Evolutionary conservation across 805 yeast species (phyloP), one percentile per base, ranked within the genome.

Genomic region (Priceomyces fermenticarens): DNA sequence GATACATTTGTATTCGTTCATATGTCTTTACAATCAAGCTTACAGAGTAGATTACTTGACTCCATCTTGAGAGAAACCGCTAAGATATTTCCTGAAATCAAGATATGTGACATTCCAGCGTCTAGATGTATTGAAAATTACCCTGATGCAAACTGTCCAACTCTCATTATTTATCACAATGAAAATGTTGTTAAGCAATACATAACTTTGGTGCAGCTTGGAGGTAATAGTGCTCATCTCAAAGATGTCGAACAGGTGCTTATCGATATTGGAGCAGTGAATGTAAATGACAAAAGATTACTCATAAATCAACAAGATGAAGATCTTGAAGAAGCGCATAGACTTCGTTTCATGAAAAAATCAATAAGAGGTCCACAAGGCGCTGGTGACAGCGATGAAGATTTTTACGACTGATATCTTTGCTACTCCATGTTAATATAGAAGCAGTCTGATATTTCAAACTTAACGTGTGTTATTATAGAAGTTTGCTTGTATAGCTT

Each of bases 61-160:
- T 74, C 80, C 2, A 55, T 88, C n/a, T 71, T 85, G 49, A 54
- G 57, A 9, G 63, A 72, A 11, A 58, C 80, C 11, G 93, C 98
- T 0, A 56, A 64, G 2, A 83, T 79, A 53, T 91, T 79, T 58
- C 77, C 79, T 15, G 96, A 93, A 55, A 64, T 91, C 51, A 93
- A 93, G 62, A 86, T 93, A 57, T 91, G 88, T 32, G 97, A 93
- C 52, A 93, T 93, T 36, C 83, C 86, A n/a, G 96, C 87, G 16
- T 74, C 79, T 43, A 80, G 97, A 61, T 96, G 97, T 39, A 85
- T 90, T 48, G 98, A 91, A 55, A 82, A 83, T 56, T 93, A 90
- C 60, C 97, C 99, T 2, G 91, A 87, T 17, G 60, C 75, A 26
- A 90, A 88, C 67, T 85, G 96, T 53, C 99, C 99, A 2, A 93